These are phyloP conservation scores for Penicillium expansum DNA, from an alignment of 2,329 filamentous ascomycete genomes.

Conservation along the genomic window DNA sequence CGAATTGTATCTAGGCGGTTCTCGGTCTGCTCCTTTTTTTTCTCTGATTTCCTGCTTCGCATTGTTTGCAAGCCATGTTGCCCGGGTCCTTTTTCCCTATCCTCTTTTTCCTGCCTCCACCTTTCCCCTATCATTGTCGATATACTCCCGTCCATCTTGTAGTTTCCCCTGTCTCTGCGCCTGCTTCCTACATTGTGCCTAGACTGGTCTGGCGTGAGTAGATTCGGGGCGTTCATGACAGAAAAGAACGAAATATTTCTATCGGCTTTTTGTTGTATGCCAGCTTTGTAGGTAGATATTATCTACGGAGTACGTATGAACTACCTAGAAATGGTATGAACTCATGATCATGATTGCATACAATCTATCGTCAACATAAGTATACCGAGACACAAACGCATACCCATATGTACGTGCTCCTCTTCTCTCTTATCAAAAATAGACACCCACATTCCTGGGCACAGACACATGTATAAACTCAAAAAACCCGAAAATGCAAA, in stretches of 20 bases:
- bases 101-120: conserved; percentile 1
- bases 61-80: conserved; percentile 24
- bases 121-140: conserved; percentile 15
- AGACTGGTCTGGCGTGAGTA: conserved; percentile 26
- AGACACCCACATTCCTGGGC: neutral
- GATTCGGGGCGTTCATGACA: conserved; percentile 17
- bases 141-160: conserved; percentile 18
- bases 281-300: neutral
- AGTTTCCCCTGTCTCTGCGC: conserved; percentile 15
- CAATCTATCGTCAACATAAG: neutral
- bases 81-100: conserved; percentile 3
- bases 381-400: neutral
- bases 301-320: neutral
- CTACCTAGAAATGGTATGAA: neutral
- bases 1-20: conserved; percentile 20
- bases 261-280: neutral
- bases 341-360: neutral
- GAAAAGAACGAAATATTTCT: conserved; percentile 20
- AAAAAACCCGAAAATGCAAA: neutral
- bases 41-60: conserved; percentile 23
- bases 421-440: neutral
- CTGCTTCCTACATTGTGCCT: conserved; percentile 21
- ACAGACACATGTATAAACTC: neutral
- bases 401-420: neutral
- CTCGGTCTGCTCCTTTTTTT: conserved; percentile 14